A percentile compares a stretch with the other conserved stretches of the same genome.
Evolutionary conservation across 495 filamentous ascomycete genomes (phyloP).

Genomic region (Pyronema omphalodes): DNA sequence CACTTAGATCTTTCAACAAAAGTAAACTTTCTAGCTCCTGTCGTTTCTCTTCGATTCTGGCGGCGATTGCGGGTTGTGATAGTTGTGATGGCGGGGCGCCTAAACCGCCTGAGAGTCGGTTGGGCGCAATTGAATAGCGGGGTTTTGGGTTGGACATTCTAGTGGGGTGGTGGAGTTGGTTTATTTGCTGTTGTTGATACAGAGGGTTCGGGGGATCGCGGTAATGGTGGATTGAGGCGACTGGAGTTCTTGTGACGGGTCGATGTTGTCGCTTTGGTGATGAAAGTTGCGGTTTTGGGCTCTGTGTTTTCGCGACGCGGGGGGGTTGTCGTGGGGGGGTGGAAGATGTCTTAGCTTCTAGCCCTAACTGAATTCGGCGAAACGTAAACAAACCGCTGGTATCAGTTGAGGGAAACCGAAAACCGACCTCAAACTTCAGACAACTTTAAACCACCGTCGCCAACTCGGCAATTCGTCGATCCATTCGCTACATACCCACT

Average conservation of each 20-base stretch:
- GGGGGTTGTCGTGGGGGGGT: no score
- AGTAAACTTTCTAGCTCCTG: conserved; percentile 78
- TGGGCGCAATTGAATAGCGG: conserved; percentile 32
- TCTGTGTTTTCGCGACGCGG: no score
- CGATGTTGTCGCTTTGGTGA: background rate
- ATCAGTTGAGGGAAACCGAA: no score
- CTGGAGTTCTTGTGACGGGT: no score
- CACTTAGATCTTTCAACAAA: conserved; percentile 75
- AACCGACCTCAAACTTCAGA: no score
- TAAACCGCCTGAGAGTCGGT: conserved; percentile 41
- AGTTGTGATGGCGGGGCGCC: conserved; percentile 35
- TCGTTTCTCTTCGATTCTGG: conserved; percentile 84
- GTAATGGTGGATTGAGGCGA: no score
- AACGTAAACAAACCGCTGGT: conserved; percentile 19
- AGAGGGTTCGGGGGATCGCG: background rate
- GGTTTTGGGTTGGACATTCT: conserved; percentile 12
- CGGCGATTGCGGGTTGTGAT: conserved; percentile 37
- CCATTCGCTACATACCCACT: no score
- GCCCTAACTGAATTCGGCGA: conserved; percentile 18
- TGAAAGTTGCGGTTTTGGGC: background rate
- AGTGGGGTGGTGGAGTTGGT: background rate
- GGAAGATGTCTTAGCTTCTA: background rate
- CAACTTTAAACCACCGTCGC: no score
- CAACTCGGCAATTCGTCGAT: no score
- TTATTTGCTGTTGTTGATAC: background rate